These are phyloP conservation scores for Fraxinus baroniana DNA, from an alignment of 305 asterid genomes.

Conservation along the genomic window DNA sequence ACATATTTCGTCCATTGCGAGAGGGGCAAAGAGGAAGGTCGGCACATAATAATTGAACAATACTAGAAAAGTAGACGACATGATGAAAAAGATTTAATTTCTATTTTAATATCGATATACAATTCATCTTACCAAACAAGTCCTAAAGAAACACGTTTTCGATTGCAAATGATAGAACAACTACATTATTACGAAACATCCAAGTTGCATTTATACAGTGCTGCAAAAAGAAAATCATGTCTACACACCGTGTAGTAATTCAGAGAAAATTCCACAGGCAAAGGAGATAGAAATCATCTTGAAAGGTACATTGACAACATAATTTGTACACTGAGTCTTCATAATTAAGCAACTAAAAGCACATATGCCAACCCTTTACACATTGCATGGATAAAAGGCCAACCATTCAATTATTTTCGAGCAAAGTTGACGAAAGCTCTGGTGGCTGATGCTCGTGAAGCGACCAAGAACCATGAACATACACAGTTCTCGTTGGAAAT, in stretches of 20 bases:
- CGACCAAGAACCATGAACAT: conserved; percentile 6
- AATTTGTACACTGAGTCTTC: conserved; percentile 25
- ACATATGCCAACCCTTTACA: conserved; percentile 40
- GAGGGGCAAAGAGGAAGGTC: background rate
- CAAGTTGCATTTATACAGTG: background rate
- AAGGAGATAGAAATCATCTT: conserved; percentile 7
- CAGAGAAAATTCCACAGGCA: conserved; percentile 9
- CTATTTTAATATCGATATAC: background rate
- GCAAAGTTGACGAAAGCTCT: conserved; percentile 36
- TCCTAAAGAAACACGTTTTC: background rate
- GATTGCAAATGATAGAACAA: background rate
- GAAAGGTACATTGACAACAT: conserved; percentile 37
- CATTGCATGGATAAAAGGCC: conserved; percentile 32
- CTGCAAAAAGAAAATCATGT: conserved; percentile 16
- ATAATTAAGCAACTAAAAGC: conserved; percentile 34
- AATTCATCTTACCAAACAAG: background rate
- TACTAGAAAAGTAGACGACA: background rate
- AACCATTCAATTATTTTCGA: conserved; percentile 21
- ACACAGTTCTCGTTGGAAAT: background rate
- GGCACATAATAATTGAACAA: background rate
- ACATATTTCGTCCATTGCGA: background rate
- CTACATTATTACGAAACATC: background rate
- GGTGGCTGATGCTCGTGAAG: conserved; percentile 22
- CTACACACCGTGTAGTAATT: background rate
- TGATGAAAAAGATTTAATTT: background rate